phyloP scores from a whole-genome alignment of 139 green algal species.

The Chlamydomonas applanata region DNA sequence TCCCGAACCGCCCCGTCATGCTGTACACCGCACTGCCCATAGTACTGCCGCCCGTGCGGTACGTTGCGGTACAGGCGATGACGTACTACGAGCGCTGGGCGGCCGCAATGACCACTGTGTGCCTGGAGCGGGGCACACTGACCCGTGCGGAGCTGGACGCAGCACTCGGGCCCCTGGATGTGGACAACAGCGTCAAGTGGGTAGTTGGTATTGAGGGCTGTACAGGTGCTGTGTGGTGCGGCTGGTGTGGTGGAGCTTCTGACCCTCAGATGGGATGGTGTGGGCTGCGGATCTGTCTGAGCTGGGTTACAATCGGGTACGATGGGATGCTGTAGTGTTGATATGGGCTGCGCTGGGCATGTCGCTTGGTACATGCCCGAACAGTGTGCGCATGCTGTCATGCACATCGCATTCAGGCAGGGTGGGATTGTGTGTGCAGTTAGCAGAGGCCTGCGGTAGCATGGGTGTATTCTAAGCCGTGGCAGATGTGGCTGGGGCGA shows the following conservation, averaged over 20 bases:
- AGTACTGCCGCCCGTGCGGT: neutral
- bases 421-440: too few relatives aligned
- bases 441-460: too few relatives aligned
- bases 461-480: too few relatives aligned
- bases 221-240: too few relatives aligned
- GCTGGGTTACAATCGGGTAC: neutral
- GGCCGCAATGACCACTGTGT: slow-evolving; percentile 18
- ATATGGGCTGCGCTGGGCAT: too few relatives aligned
- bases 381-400: too few relatives aligned
- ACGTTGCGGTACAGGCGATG: neutral
- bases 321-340: too few relatives aligned
- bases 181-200: slow-evolving; percentile 22
- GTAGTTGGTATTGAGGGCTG: too few relatives aligned
- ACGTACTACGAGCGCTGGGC: slow-evolving; percentile 49
- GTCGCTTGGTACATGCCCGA: too few relatives aligned
- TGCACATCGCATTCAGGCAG: too few relatives aligned
- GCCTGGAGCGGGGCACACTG: slow-evolving; percentile 37
- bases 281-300: neutral
- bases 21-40: neutral
- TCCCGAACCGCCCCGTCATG: neutral
- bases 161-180: slow-evolving; percentile 20
- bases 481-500: too few relatives aligned
- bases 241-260: neutral
- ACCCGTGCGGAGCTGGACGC: slow-evolving; percentile 35
- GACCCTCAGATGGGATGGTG: neutral